Percentiles rank a stretch among this genome's conserved stretches.
Evolutionary conservation across 352 stramenopile genomes (phyloP).

Genomic region (Pythium monospermum): DNA sequence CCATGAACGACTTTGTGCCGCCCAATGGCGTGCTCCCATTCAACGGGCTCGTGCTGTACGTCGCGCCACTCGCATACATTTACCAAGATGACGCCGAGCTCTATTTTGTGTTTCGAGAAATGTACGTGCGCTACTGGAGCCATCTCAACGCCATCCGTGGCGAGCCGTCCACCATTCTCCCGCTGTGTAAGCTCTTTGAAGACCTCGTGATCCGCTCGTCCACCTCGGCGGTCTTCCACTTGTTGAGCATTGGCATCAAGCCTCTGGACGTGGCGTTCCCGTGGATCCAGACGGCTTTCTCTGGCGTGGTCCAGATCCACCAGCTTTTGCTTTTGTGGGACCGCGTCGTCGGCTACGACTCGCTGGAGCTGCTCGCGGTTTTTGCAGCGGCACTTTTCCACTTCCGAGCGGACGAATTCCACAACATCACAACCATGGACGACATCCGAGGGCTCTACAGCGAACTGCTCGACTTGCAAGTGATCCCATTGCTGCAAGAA

Average conservation of each 20-base stretch:
- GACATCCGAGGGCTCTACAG: conserved; percentile 59
- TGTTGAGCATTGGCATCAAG: conserved; percentile 49
- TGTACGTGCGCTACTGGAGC: conserved; percentile 80
- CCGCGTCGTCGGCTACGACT: conserved; percentile 65
- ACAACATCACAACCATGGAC: conserved; percentile 35
- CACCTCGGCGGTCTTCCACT: conserved; percentile 47
- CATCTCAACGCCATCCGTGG: conserved; percentile 60
- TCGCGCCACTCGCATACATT: conserved; percentile 64
- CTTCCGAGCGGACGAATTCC: conserved; percentile 54
- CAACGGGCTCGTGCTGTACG: conserved; percentile 67
- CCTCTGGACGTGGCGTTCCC: conserved; percentile 72
- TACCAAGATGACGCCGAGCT: conserved; percentile 58
- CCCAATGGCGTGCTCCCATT: conserved; percentile 71
- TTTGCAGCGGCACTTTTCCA: conserved; percentile 68
- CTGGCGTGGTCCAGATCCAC: conserved; percentile 63
- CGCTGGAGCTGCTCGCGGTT: conserved; percentile 60
- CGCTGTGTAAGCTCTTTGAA: conserved; percentile 75
- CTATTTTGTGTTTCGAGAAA: conserved; percentile 73
- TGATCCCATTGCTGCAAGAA: conserved; percentile 62
- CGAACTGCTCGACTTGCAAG: conserved; percentile 65
- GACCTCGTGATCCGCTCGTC: conserved; percentile 48
- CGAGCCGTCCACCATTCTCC: conserved; percentile 49
- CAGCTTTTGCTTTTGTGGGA: conserved; percentile 80
- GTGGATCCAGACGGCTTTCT: conserved; percentile 79
- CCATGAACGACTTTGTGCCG: conserved; percentile 24